Base-by-base conservation (phyloP, 176 grass and related monocot species). In the Avena sativa region DNA sequence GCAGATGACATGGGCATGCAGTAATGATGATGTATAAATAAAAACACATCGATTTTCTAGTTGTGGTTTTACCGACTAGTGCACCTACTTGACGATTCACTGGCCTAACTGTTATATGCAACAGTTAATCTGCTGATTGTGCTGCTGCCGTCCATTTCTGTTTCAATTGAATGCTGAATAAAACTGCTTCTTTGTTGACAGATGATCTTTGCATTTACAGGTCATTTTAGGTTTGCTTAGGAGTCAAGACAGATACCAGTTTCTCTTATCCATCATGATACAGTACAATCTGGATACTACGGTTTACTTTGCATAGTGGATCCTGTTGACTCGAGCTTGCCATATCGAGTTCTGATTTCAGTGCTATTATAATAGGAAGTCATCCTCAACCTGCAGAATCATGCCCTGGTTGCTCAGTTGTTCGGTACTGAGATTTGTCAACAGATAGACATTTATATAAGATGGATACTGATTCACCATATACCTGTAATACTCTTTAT, bases 191-290 rank as follows among this genome's bases (percentile, higher is more conserved):
- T 10, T 71, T 49, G 10, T 68, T 84, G 6, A 81, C n/a, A 43
- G 19, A 55, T 10, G 57, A 44, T 84, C 3, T 85, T 71, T 78
- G 52, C 69, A 61, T 88, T 91, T 77, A 25, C 70, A 91, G 82
- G 71, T 82, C 43, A 43, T 86, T 20, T 43, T 69, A 81, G 15
- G 51, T 85, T 63, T 75, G 15, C 71, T 85, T 60, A 69, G 60
- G 62, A 83, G 12, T 80, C 60, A 16, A 38, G 43, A 6, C 8
- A 40, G 58, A 12, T 57, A 70, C 16, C 71, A 62, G 83, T 55
- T 32, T 75, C 5, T 81, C 51, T 75, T 69, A 4, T 76, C 43
- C 71, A 85, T 81, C 63, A 85, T 70, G 77, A 82, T 88, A 88
- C 10, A 26, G 20, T 75, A 69, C 15, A 72, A 47, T 60, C 36